Base-by-base conservation (phyloP, 2,329 filamentous ascomycete genomes). In the Emydomyces testavorans region DNA sequence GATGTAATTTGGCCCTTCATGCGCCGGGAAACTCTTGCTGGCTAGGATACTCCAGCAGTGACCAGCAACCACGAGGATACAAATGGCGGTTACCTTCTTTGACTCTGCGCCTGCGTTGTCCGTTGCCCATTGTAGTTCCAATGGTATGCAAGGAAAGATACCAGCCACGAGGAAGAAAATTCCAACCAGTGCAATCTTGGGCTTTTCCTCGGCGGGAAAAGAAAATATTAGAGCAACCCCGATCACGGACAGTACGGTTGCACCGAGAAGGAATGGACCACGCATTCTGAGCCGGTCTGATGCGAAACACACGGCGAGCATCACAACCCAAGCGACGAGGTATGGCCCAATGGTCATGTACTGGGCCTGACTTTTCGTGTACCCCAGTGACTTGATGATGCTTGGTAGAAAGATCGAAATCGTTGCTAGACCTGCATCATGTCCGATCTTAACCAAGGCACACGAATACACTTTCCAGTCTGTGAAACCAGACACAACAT, bases 281-380 rank as follows among this genome's bases (percentile, higher is more conserved):
- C 77, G 73, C 51, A 72, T 71, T 34, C 67, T 71, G 2, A 72
- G 59, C 1, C 66, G 60, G 53, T 79, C 76, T 1, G 74, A 75
- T 3, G 65, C 54, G 55, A 68, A 71, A 1, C 75, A 71, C 20
- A 66, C 66, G 1, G 71, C 45, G 0, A 82, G 65, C 5, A 76
- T 71, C 1, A 78, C 57, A 4, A 78, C 75, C 46, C 82, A 78
- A 11, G 84, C 82, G 1, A 78, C 74, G 58, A 83, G 74, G 60
- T 77, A 75, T 52, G 80, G 74, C 2, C 75, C 71, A 21, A 75
- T 67, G 0, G 69, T 67, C 60, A 71, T 63, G 8, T 78, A 56
- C 67, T 78, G 52, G 58, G 76, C 65, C 10, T 57, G 58, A 13
- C 72, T 74, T 4, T 70, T 69, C 0, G 69, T 69, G 57, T 80